Conservation (phyloP, 169 alveolate species). For the Pseudocohnilembus persalinus region DNA sequence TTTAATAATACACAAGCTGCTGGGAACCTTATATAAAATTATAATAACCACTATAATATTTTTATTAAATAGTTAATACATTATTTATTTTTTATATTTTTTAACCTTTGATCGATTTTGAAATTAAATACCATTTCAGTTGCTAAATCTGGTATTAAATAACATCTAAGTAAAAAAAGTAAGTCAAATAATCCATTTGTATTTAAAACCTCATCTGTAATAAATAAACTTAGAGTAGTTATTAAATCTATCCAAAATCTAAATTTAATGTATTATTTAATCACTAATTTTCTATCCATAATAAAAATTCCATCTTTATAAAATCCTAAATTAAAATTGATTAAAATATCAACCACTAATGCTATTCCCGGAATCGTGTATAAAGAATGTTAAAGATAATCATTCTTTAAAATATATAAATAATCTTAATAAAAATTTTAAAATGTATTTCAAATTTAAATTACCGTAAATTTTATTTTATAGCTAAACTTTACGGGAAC, state of each 20-base stretch:
- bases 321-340: neutral
- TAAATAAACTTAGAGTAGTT: neutral
- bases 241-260: neutral
- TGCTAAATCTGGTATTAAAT: neutral
- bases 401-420: neutral
- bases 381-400: neutral
- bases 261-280: too few relatives aligned
- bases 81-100: too few relatives aligned
- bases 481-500: neutral
- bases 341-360: neutral
- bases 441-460: too few relatives aligned
- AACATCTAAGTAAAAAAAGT: too few relatives aligned
- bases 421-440: too few relatives aligned
- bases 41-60: neutral
- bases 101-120: neutral
- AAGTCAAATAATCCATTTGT: neutral
- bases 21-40: neutral
- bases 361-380: neutral
- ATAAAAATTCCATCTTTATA: neutral
- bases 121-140: neutral
- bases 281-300: neutral
- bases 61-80: too few relatives aligned
- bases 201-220: neutral
- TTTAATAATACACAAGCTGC: neutral
- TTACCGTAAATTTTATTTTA: neutral